Base-by-base conservation (phyloP, 169 alveolate genomes). In the Eimeria falciformis region DNA sequence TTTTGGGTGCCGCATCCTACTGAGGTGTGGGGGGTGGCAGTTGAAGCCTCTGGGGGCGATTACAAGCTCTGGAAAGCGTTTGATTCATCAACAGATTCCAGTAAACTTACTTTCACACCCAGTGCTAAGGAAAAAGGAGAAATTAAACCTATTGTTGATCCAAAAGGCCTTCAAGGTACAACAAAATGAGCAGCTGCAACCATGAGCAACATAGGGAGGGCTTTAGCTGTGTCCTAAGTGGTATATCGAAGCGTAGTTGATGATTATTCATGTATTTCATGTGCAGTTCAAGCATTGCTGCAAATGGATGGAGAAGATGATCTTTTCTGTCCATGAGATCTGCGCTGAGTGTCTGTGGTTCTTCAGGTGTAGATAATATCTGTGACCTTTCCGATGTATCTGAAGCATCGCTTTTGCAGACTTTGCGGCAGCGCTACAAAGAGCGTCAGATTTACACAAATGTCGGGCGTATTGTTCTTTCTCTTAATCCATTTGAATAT, bases 381-480 rank as follows among this genome's bases (percentile, higher is more conserved):
- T 93, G 96, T 17, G 73, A 77, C 56, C 77, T 96, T 75, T 98
- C 97, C 25, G 98, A 97, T 3, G 96, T 95, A 58, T 95, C 96
- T 79, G 98, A 96, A 84, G 98, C 97, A 53, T 94, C 97, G 7
- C 94, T 97, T 9, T 91, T 97, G 73, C 97, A 97, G 58, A 97
- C 95, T 65, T 88, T 97, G 33, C 94, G 98, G 37, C 90, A 84
- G 77, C 93, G 99, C 53, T 96, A 95, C 81, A 56, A 69, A 46
- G 79, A 94, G 45, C 94, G 95, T 73, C 33, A 94, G 62, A 96
- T 97, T 11, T 97, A 96, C 92, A 96, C 98, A 4, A 91, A 96
- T 29, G 96, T 97, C 11, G 98, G 98, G 40, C 97, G 98, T 47
- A 97, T 97, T 47, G 94, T 98, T 73, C 90, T 98, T 18, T 95